phyloP scores from a whole-genome alignment of 2,329 filamentous ascomycete species.

The Catunica adiposa region DNA sequence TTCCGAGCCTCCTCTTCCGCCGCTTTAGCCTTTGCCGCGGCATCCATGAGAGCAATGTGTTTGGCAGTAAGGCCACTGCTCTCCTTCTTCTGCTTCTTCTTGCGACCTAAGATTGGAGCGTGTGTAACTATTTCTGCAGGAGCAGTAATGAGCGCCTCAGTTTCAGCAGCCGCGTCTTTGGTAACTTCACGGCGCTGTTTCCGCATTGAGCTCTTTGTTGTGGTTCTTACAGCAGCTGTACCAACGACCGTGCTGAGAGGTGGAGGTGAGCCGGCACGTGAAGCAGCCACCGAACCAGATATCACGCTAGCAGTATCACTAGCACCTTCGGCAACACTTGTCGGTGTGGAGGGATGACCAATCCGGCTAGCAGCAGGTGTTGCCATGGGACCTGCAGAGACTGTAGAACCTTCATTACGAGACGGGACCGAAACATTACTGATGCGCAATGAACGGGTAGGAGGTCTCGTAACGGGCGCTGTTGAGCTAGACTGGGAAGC shows the following conservation, averaged over 20 bases:
- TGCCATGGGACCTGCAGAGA: constrained; percentile 24
- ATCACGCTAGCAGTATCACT: constrained; percentile 64
- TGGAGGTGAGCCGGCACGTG: constrained; percentile 56
- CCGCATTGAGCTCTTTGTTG: constrained; percentile 63
- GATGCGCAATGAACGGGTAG: constrained; percentile 1
- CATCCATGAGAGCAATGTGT: not conserved
- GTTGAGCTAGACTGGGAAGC: not conserved
- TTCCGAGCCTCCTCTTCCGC: not conserved
- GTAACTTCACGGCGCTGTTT: constrained; percentile 53
- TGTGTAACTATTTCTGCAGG: constrained; percentile 31
- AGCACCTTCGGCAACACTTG: constrained; percentile 51
- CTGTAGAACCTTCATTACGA: not conserved
- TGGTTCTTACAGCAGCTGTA: constrained; percentile 48
- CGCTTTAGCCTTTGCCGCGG: not conserved
- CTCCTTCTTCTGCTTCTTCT: constrained; percentile 75
- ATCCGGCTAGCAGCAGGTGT: constrained; percentile 21
- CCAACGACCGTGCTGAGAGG: constrained; percentile 39
- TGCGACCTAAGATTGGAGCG: constrained; percentile 60
- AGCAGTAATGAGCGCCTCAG: constrained; percentile 34
- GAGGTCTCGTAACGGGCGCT: not conserved
- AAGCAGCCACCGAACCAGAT: constrained; percentile 50
- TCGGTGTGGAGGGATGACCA: not conserved
- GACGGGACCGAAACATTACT: not conserved
- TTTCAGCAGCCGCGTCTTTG: constrained; percentile 44
- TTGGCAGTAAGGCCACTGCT: constrained; percentile 24